A percentile compares a stretch with the other conserved stretches of the same genome.
Evolutionary conservation across 768 basidiomycete species (phyloP).

Genomic region (Coprinopsis marcescibilis): DNA sequence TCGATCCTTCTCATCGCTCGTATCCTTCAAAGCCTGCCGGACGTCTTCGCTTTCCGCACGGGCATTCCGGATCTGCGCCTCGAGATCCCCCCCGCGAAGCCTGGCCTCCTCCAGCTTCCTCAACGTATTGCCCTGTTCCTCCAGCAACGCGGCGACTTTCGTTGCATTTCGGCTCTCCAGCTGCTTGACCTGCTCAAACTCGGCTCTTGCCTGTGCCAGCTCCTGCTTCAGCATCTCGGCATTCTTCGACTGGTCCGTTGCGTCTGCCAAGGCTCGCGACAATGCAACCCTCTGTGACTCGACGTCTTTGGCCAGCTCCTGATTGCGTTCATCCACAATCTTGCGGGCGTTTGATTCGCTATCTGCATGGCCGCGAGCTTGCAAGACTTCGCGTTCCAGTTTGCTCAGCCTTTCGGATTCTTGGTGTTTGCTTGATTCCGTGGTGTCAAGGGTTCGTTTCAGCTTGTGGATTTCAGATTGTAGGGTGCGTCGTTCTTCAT

Average conservation of each 20-base stretch:
- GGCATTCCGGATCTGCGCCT: slow-evolving; percentile 66
- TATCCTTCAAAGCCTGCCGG: slow-evolving; percentile 59
- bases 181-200: slow-evolving; percentile 63
- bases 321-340: slow-evolving; percentile 60
- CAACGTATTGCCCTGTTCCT: slow-evolving; percentile 71
- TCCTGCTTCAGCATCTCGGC: slow-evolving; percentile 61
- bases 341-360: slow-evolving; percentile 55
- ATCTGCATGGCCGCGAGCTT: slow-evolving; percentile 58
- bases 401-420: slow-evolving; percentile 51
- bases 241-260: slow-evolving; percentile 55
- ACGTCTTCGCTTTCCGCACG: slow-evolving; percentile 70
- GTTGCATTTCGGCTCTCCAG: slow-evolving; percentile 59
- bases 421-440: slow-evolving; percentile 28
- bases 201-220: slow-evolving; percentile 50
- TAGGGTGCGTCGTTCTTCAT: slow-evolving; percentile 51
- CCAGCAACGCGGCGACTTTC: slow-evolving; percentile 60
- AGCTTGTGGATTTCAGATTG: slow-evolving; percentile 55
- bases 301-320: slow-evolving; percentile 48
- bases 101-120: slow-evolving; percentile 73
- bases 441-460: slow-evolving; percentile 35
- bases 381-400: slow-evolving; percentile 60
- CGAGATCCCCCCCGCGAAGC: slow-evolving; percentile 65
- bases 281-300: slow-evolving; percentile 51
- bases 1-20: slow-evolving; percentile 73
- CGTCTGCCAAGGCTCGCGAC: slow-evolving; percentile 56